Evolutionary conservation across 495 filamentous ascomycete genomes (phyloP), one percentile per base, ranked within the genome.

Genomic region (Penicillium lividum): DNA sequence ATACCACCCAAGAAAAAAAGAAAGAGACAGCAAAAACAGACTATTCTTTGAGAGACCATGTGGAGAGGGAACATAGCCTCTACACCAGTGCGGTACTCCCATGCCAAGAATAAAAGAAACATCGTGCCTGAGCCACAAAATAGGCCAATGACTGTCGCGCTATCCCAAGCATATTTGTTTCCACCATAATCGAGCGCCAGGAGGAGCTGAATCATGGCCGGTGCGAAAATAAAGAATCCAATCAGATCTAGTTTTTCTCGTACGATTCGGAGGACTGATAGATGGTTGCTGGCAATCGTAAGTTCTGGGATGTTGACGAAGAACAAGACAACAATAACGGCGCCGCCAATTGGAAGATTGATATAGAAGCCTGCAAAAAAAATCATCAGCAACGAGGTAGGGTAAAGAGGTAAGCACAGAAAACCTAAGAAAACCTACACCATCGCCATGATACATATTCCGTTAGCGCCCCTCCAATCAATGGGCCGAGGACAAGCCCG

Each of bases 311-410:
- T 74, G 6, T 74, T 65, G 56, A 83, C 61, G 56, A 84, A 72
- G 16, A 86, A 40, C 13, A 74, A 51, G 31, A 85, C 61, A 10
- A 77, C 16, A 5, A 68, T 75, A 3, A 79, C 73, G 13, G 84
- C 52, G 2, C 59, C 83, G n/a, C 84, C 84, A 44, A 86, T 74
- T 0, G 84, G 85, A 27, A 88, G 74, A 63, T 87, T 89, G 54
- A 88, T 81, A 61, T 84, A 87, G 64, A 87, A 87, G 63, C 85
- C 73, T 80, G 56, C 53, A 18, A 44, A 51, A 38, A 13, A 40
- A 48, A 13, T 33, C 22, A 28, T 43, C 8, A 18, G 40, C 1
- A 43, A 43, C 10, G 5, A 6, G 15, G 2, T 13, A 15, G 1
- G 40, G 27, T 31, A 51, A 11, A n/a, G 31, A 42, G 18, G 52